Conservation (phyloP, 805 yeast genomes). For the Cyberlindnera euphorbiiphila region DNA sequence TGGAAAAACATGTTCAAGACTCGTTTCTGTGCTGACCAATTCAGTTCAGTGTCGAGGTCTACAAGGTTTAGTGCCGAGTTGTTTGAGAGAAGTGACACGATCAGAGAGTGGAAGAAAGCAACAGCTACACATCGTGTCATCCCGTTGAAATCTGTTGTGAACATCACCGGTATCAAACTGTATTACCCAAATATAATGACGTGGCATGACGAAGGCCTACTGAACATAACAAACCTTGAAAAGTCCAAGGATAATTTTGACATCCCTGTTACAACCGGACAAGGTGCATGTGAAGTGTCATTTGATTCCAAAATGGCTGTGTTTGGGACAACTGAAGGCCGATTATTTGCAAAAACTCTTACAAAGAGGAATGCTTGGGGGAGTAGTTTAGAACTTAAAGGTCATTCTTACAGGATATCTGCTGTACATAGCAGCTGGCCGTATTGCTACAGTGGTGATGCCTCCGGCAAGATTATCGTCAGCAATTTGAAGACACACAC, state of each 20-base stretch:
- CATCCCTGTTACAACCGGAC: constrained; percentile 21
- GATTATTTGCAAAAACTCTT: constrained; percentile 15
- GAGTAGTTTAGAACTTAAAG: constrained; percentile 8
- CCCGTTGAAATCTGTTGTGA: constrained; percentile 6
- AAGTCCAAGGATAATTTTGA: constrained; percentile 16
- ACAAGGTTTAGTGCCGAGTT: constrained; percentile 33
- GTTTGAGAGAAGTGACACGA: constrained; percentile 27
- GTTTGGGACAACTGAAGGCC: constrained; percentile 22
- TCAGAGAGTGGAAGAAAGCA: constrained; percentile 19
- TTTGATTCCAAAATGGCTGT: constrained; percentile 16
- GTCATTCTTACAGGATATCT: constrained; percentile 15
- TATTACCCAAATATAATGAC: constrained; percentile 18
- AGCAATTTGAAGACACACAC: constrained; percentile 18
- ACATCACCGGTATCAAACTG: constrained; percentile 11
- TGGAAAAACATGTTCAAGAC: constrained; percentile 38
- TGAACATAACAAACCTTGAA: constrained; percentile 16
- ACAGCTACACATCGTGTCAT: neutral
- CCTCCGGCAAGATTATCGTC: constrained; percentile 15
- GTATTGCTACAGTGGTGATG: constrained; percentile 24
- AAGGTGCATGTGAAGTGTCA: constrained; percentile 16
- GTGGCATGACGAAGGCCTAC: constrained; percentile 18
- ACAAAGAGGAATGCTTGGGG: constrained; percentile 18
- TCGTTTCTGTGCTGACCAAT: constrained; percentile 27
- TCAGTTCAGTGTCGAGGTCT: constrained; percentile 37
- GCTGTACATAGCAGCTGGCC: constrained; percentile 16